Evolutionary conservation across 106 monocot species (phyloP).

Genomic region (Chionographis japonica): DNA sequence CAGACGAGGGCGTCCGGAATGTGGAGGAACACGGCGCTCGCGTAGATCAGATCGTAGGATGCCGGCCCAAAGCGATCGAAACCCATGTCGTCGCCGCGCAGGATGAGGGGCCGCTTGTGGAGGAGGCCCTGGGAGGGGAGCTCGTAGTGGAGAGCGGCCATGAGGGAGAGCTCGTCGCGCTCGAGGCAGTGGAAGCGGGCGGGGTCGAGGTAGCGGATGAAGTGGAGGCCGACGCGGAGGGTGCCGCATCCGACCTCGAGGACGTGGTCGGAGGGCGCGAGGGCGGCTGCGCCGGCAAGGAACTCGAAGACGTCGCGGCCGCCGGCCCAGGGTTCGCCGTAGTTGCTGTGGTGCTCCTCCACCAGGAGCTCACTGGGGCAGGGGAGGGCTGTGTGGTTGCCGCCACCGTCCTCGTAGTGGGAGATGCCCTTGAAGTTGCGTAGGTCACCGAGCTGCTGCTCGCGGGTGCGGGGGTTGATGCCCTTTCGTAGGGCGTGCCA

Average conservation of each 20-base stretch:
- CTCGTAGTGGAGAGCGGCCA: conserved; percentile 86
- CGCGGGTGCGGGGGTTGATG: conserved; percentile 64
- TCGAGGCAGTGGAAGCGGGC: conserved; percentile 71
- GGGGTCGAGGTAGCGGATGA: conserved; percentile 73
- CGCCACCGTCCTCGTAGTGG: conserved; percentile 51
- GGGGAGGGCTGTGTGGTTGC: conserved; percentile 59
- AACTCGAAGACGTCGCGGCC: conserved; percentile 95
- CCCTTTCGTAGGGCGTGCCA: conserved; percentile 60
- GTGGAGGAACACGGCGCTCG: conserved; percentile 91
- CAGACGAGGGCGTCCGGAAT: conserved; percentile 83
- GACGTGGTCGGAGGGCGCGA: conserved; percentile 62
- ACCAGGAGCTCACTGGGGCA: conserved; percentile 84
- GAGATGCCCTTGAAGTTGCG: conserved; percentile 77
- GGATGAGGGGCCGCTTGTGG: conserved; percentile 72
- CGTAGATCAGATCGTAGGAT: conserved; percentile 77
- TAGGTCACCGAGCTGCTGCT: conserved; percentile 56
- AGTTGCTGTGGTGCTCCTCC: conserved; percentile 98
- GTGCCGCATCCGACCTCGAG: conserved; percentile 95
- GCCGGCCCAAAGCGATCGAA: conserved; percentile 42
- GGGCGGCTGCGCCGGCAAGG: conserved; percentile 49
- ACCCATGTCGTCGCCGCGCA: conserved; percentile 85
- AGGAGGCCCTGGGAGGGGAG: conserved; percentile 82
- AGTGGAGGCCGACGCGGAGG: conserved; percentile 88
- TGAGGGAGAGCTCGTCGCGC: conserved; percentile 77
- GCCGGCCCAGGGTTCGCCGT: conserved; percentile 98